These are phyloP conservation scores for Pavlovales sp. DNA, from an alignment of 208 protist species.

Conservation along the genomic window DNA sequence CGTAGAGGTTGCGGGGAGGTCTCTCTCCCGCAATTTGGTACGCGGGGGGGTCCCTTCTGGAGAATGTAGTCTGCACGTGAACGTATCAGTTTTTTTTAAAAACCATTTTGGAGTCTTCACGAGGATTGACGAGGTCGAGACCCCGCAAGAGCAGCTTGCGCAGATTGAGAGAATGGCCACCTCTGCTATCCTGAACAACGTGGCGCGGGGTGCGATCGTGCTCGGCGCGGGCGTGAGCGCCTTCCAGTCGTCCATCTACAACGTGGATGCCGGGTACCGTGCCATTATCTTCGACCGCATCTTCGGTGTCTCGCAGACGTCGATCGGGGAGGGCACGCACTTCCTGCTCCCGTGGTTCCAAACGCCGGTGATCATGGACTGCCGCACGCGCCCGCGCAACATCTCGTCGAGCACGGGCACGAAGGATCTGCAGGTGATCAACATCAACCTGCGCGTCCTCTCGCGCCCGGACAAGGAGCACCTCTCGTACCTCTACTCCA, in stretches of 20 bases:
- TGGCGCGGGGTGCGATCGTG: constrained; percentile 9
- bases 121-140: too few species aligned
- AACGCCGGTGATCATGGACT: constrained; percentile 91
- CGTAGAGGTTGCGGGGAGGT: too few species aligned
- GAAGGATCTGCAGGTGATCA: constrained; percentile 77
- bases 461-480: constrained; percentile 83
- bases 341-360: constrained; percentile 88
- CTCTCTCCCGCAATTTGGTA: too few species aligned
- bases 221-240: constrained; percentile 31
- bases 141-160: too few species aligned
- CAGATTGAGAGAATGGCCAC: background rate
- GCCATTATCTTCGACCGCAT: constrained; percentile 95
- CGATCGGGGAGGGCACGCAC: constrained; percentile 51
- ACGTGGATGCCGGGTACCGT: constrained; percentile 90
- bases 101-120: too few species aligned
- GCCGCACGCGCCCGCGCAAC: constrained; percentile 70
- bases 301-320: constrained; percentile 69
- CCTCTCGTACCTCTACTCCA: constrained; percentile 85
- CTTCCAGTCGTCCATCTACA: constrained; percentile 65
- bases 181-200: constrained; percentile 1
- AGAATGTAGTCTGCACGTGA: too few species aligned
- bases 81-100: too few species aligned
- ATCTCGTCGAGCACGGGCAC: constrained; percentile 70
- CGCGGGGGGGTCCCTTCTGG: too few species aligned
- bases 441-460: constrained; percentile 95